Evolutionary conservation across 2,329 filamentous ascomycete genomes (phyloP), one percentile per base, ranked within the genome.

Genomic region (Apiospora kogelbergensis): DNA sequence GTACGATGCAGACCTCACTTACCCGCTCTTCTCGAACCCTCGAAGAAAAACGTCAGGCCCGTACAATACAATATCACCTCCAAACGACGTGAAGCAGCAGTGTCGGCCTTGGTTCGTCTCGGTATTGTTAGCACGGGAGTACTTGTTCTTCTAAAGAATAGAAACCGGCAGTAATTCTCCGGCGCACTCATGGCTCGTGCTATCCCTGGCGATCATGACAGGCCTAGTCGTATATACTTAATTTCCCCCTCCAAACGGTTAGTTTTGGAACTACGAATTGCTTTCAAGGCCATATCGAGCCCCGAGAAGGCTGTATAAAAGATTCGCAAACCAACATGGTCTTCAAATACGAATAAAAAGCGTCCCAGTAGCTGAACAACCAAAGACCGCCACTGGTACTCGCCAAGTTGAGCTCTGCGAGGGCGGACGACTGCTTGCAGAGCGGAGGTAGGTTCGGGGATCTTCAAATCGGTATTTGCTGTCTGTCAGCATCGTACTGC

Each of bases 11-110:
- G 4, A 15, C 11, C 17, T n/a, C 42, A 45, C n/a, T 45, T 45
- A 60, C 17, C 53, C 53, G 53, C 26, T n/a, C 53, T 60, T 60
- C 53, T 60, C 53, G 53, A 60, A 60, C 30, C 53, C 53, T 60
- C 7, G 11, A 33, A 33, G 17, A 10, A 33, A 17, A 30, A 60
- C 33, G 17, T 7, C 42, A n/a, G 42, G 42, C 42, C 42, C 42
- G 4, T 9, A n/a, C 42, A n/a, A 45, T 45, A 3, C 42, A n/a
- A 45, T 20, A 13, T 20, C n/a, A n/a, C n/a, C n/a, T n/a, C 2
- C 42, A 20, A 45, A 45, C 42, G 42, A 45, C 42, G 42, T 45
- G 17, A 45, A 15, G 40, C 40, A n/a, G n/a, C n/a, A n/a, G n/a
- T n/a, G 17, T n/a, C 17, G 42, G 20, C 17, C 17, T 30, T 22